Base-by-base conservation (phyloP, 2,329 filamentous ascomycete species). In the Nigrospora osmanthi region DNA sequence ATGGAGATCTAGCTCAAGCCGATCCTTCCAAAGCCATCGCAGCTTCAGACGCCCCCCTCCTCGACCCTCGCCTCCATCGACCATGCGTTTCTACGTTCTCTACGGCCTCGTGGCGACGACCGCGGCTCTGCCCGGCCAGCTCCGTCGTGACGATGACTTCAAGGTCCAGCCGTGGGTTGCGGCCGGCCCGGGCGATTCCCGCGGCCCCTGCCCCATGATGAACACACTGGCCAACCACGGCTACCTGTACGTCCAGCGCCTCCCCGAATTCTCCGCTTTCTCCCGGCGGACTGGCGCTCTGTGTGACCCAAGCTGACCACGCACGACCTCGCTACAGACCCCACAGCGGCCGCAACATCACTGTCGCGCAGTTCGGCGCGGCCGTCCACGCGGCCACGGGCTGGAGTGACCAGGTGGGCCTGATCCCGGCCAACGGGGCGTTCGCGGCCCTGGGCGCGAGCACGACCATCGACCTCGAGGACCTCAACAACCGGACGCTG, bases 281-380 rank as follows among this genome's bases (percentile, higher is more conserved):
- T n/a, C n/a, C n/a, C n/a, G n/a, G n/a, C n/a, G n/a, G n/a, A n/a
- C n/a, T n/a, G n/a, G n/a, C n/a, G n/a, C n/a, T n/a, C n/a, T n/a
- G n/a, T n/a, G n/a, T n/a, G n/a, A 28, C 23, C 9, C 23, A 10
- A 6, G 23, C 23, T 28, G 23, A 28, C 23, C 23, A 28, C 19
- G 4, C 19, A 28, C 23, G 23, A 7, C 23, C 1, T 11, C 23
- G 23, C n/a, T 23, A n/a, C 31, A 41, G 39, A 14, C 39, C 39
- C 30, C 39, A 41, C 31, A 41, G 13, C 31, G 39, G 39, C 15
- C 39, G 39, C 39, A 41, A 41, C 31, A 23, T 41, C 31, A 41
- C 17, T 15, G 39, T 41, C 39, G 39, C 32, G 13, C 32, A 41
- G 31, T 33, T 41, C 31, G 39, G 31, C 39, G 39, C 32, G 14